A percentile compares a stretch with the other conserved stretches of the same genome.
phyloP scores from a whole-genome alignment of 1,284 basidiomycete species.

The Leccinum griseonigrum region DNA sequence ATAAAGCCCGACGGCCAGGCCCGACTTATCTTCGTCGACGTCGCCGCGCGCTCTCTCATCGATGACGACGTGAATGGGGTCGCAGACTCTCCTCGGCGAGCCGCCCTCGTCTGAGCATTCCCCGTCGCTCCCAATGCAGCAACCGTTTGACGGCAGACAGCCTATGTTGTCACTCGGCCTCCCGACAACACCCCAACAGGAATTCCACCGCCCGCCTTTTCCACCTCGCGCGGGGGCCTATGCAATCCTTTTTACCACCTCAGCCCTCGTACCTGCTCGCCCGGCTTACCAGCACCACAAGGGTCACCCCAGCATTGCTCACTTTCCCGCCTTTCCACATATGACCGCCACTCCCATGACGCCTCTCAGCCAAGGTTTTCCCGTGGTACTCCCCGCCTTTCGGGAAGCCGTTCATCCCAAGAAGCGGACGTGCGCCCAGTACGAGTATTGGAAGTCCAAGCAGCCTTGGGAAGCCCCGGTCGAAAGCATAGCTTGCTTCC shows the following conservation, averaged over 20 bases:
- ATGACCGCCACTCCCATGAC: constrained; percentile 59
- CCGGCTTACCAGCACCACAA: constrained; percentile 51
- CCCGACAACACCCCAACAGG: constrained; percentile 56
- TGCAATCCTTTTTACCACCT: constrained; percentile 59
- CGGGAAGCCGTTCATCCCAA: constrained; percentile 50
- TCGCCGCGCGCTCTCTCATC: constrained; percentile 4
- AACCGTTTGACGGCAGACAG: constrained; percentile 40
- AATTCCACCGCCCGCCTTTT: constrained; percentile 57
- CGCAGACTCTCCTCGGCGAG: neutral
- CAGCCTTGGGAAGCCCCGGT: constrained; percentile 71
- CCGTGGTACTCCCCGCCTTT: constrained; percentile 47
- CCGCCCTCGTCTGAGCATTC: constrained; percentile 44
- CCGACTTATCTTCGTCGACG: constrained; percentile 4
- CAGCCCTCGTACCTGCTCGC: constrained; percentile 38
- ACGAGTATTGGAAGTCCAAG: constrained; percentile 75
- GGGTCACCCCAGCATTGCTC: constrained; percentile 55
- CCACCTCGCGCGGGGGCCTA: constrained; percentile 59
- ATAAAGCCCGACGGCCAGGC: too few relatives aligned
- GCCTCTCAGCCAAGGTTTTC: constrained; percentile 58
- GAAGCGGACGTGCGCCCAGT: constrained; percentile 61
- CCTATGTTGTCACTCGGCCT: constrained; percentile 64
- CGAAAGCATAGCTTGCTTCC: constrained; percentile 69
- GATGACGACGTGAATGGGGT: neutral
- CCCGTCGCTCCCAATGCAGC: constrained; percentile 46
- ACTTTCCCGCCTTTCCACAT: constrained; percentile 54